Base-by-base conservation (phyloP, 176 grass and related monocot genomes). In the Zizania latifolia region DNA sequence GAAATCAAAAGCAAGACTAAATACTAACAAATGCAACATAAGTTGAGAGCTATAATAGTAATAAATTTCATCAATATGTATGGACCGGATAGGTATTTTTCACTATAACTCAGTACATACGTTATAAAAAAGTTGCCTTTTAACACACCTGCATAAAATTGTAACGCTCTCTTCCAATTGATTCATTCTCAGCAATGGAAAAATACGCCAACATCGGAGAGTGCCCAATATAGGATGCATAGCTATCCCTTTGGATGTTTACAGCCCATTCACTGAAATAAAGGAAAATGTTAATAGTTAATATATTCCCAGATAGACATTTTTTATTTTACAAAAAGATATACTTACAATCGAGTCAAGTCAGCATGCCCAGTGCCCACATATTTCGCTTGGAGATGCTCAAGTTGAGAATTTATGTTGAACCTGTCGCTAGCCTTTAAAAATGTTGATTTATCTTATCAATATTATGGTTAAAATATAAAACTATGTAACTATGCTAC, bases 381-480 rank as follows among this genome's bases (percentile, higher is more conserved):
- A 89, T 97, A 90, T 61, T 97, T 97, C 19, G 94, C 94, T 85
- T 97, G 94, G 75, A 97, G 90, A 89, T 97, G 94, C 78, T 97
- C 94, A 66, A 97, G 94, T 74, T 97, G 94, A 70, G 94, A 97
- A 72, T 97, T 97, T 43, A 97, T 97, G 75, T 97, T 97, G 68
- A 97, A 97, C 45, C 94, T 97, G 26, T 97, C 90, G 1, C 94
- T 97, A 30, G 94, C 94, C 94, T 97, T 32, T n/a, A 50, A 70
- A 83, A 78, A 39, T 21, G 43, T 40, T 40, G 45, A 40, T 14
- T 72, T 54, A 55, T 58, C 46, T 74, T 78, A 88, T 45, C 56
- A 56, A 17, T 2, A 5, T n/a, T 29, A 14, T 7, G 11, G 31
- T 33, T 8, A 40, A 60, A 68, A 78, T 54, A 15, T 44, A 34